Evolutionary conservation across 2,329 filamentous ascomycete genomes (phyloP), one percentile per base, ranked within the genome.

Genomic region (Stachybotrys echinatus): DNA sequence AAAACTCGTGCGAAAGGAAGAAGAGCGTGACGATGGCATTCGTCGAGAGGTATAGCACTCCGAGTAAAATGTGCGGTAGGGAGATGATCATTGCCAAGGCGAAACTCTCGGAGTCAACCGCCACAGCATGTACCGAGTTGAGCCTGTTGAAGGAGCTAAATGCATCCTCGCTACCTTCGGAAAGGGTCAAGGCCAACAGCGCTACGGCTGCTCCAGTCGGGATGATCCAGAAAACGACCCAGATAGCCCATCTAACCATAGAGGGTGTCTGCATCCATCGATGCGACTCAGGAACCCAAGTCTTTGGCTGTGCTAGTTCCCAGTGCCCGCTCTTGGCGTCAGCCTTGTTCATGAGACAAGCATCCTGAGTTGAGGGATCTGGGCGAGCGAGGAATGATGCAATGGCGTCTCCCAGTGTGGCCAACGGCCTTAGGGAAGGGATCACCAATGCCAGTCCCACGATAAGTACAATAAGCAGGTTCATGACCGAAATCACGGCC

Each of bases 361-460:
- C 65, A 18, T 67, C 68, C 23, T 63, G 64, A 0, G 75, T 78
- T 2, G 65, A 67, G 1, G 61, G 59, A 55, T 80, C 76, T 0
- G 75, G 70, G 2, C 69, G 65, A 12, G 63, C 61, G 43, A 80
- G 68, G 50, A 80, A 79, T 2, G 76, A 79, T 5, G 68, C 58
- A n/a, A 80, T 63, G 23, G 74, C 73, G 53, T 80, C 77, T 27
- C 76, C 76, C 3, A 79, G 65, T 1, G 75, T 79, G 17, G 73
- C 70, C 5, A 80, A 67, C 1, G 74, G 75, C 17, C 63, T 60
- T 54, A 74, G 72, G 18, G 61, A 31, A 60, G 58, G 42, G 55
- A 52, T 51, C 58, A 64, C 58, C 42, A 72, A 60, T 5, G 64
- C 64, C 42, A 71, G 53, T 2, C 69, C 61, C 52, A 75, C 72